Base-by-base conservation (phyloP, 352 stramenopile species). In the Phytophthora pisi region DNA sequence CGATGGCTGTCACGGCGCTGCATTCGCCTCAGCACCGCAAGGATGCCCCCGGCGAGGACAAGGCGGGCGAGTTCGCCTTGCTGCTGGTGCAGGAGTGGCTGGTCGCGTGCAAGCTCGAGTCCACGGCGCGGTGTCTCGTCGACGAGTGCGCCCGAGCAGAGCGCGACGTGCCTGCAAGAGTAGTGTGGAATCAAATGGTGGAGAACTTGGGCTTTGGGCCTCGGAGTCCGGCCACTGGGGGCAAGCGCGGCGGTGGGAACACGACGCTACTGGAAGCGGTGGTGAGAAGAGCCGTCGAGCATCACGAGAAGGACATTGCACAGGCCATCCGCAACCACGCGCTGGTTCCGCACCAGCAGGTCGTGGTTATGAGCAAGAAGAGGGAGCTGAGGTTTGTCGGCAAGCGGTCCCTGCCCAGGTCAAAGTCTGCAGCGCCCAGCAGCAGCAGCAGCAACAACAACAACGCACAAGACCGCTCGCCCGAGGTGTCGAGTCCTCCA, bases 41-140 rank as follows among this genome's bases (percentile, higher is more conserved):
- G 31, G 50, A 66, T 8, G 24, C 24, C 9, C 15, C 18, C n/a
- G 34, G 18, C 6, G 47, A 53, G 28, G 61, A 23, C 30, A 68
- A 61, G 8, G 20, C 55, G 11, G 34, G 51, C 13, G 45, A 62
- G 13, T 70, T 63, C 24, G 66, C 66, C 6, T 30, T 74, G 62
- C 64, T 82, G 45, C 67, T 89, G 4, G 45, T 89, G 4, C 78
- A 87, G 31, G 75, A 89, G 38, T 89, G 80, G 80, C 67, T 89
- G 45, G 64, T 66, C 30, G 36, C 64, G 13, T 70, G 58, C 36
- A 73, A 69, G 28, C 64, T 85, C 15, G 59, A 62, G 8, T 30
- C 57, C 34, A 89, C 80, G 24, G 65, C 79, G 30, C 63, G 49
- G 36, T 81, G 77, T 50, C 72, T 86, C 20, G 40, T 71, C 6